These are phyloP conservation scores for Cyanidiococcus yangmingshanensis DNA, from an alignment of 23 red algal genomes.

Conservation along the genomic window DNA sequence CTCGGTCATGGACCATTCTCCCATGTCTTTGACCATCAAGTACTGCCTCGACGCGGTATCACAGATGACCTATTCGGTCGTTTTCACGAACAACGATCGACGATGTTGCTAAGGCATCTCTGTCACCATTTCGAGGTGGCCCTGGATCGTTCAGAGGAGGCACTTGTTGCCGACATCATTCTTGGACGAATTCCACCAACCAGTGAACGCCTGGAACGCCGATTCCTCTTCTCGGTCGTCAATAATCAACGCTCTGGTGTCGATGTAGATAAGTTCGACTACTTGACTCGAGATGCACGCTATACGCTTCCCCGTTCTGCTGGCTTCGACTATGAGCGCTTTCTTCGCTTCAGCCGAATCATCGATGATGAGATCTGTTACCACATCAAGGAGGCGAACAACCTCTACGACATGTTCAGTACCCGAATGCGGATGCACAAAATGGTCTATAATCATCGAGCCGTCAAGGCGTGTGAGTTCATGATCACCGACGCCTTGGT, in stretches of 20 bases:
- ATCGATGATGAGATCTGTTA: slow-evolving; percentile 60
- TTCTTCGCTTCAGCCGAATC: slow-evolving; percentile 65
- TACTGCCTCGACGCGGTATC: slow-evolving; percentile 31
- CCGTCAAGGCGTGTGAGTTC: slow-evolving; percentile 53
- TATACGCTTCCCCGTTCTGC: slow-evolving; percentile 31
- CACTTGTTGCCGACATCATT: slow-evolving; percentile 50
- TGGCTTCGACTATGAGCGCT: slow-evolving; percentile 79
- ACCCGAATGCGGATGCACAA: slow-evolving; percentile 79
- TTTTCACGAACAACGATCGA: slow-evolving; percentile 61
- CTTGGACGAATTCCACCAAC: slow-evolving; percentile 18
- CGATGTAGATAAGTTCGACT: slow-evolving; percentile 96
- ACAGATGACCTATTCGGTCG: neutral
- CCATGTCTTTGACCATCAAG: slow-evolving; percentile 67
- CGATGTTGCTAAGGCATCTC: slow-evolving; percentile 50
- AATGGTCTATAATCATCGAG: slow-evolving; percentile 75
- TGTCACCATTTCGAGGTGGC: slow-evolving; percentile 43
- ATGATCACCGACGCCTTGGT: slow-evolving; percentile 78
- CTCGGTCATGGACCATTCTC: slow-evolving; percentile 94
- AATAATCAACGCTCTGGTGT: slow-evolving; percentile 58
- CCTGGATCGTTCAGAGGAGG: slow-evolving; percentile 33
- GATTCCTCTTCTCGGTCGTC: slow-evolving; percentile 65
- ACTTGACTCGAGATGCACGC: slow-evolving; percentile 61
- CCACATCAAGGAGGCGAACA: slow-evolving; percentile 76
- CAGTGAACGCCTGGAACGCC: neutral
- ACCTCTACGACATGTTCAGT: slow-evolving; percentile 80